Evolutionary conservation across 345 rosid species (phyloP).

Genomic region (Eucalyptus microcorys): DNA sequence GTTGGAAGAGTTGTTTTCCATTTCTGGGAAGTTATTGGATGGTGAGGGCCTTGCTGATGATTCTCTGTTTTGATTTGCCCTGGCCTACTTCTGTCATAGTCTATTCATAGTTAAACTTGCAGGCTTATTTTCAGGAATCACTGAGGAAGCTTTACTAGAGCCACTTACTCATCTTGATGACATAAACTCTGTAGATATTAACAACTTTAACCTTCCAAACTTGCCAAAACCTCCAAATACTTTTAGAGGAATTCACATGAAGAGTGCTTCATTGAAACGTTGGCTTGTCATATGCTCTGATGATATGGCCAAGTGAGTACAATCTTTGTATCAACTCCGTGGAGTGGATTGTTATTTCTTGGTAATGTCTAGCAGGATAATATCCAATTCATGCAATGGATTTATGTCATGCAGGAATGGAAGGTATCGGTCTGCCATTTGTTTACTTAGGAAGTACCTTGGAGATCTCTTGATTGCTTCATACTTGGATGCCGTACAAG

Average conservation of each 20-base stretch:
- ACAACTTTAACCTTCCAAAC: constrained; percentile 49
- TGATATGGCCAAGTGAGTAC: constrained; percentile 61
- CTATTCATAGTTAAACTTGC: background rate
- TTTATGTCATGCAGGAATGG: constrained; percentile 35
- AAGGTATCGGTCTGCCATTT: constrained; percentile 27
- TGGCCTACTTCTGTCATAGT: background rate
- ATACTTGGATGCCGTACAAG: constrained; percentile 47
- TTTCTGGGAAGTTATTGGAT: constrained; percentile 52
- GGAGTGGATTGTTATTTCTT: background rate
- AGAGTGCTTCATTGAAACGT: constrained; percentile 50
- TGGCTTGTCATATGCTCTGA: constrained; percentile 91
- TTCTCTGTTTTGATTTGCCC: background rate
- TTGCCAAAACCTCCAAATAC: constrained; percentile 73
- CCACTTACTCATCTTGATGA: constrained; percentile 50
- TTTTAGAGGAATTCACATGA: constrained; percentile 77
- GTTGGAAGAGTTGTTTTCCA: constrained; percentile 41
- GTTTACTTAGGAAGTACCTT: constrained; percentile 80
- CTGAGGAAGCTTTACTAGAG: constrained; percentile 32
- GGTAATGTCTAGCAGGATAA: background rate
- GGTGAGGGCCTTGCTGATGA: constrained; percentile 31
- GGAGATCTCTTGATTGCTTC: constrained; percentile 84
- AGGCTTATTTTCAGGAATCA: constrained; percentile 49
- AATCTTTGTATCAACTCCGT: background rate
- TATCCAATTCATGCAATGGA: background rate
- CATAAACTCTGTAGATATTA: constrained; percentile 37